Evolutionary conservation across 2,329 filamentous ascomycete species (phyloP), one percentile per base, ranked within the genome.

Genomic region (Ceratocystis eucalypticola): DNA sequence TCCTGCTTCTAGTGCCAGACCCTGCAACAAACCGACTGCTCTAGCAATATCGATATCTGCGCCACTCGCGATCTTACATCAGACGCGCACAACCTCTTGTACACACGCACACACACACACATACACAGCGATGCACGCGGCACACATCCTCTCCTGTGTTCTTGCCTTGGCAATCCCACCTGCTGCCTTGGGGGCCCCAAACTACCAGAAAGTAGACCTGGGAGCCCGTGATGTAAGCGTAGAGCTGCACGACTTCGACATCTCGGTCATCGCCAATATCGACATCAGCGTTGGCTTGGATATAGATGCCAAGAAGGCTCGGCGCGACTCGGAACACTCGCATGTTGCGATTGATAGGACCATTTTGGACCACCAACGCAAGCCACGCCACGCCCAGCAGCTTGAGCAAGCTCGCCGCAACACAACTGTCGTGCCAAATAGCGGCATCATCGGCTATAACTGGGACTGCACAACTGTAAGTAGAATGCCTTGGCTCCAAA

Each of bases 391-490:
- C 10, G 33, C 3, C 8, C 33, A 37, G n/a, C 17, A 50, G 46
- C 15, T 2, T 12, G 10, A 57, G 5, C 15, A 7, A 5, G 25
- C 12, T 7, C 12, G 3, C 33, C 53, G 28, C 28, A 17, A n/a
- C 22, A 33, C 12, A 25, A 59, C 17, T 5, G 3, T 17, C 10
- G 61, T 63, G 3, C 22, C 59, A 15, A 50, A 64, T 22, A 66
- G 5, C n/a, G 53, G 28, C n/a, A 33, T 68, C n/a, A 33, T 68
- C 10, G 66, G 66, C 5, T 64, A 63, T n/a, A 68, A 68, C 30
- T 68, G 66, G 66, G 61, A 50, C 37, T 68, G 66, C 64, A 68
- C 61, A 50, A 66, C 62, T n/a, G 66, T 68, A 64, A 8, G 66
- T 65, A 25, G 20, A 5, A 22, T 15, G 25, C 5, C 30, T 57